Evolutionary conservation across 1,139 yeast genomes (phyloP).

Genomic region (Sugiyamaella castrensis): DNA sequence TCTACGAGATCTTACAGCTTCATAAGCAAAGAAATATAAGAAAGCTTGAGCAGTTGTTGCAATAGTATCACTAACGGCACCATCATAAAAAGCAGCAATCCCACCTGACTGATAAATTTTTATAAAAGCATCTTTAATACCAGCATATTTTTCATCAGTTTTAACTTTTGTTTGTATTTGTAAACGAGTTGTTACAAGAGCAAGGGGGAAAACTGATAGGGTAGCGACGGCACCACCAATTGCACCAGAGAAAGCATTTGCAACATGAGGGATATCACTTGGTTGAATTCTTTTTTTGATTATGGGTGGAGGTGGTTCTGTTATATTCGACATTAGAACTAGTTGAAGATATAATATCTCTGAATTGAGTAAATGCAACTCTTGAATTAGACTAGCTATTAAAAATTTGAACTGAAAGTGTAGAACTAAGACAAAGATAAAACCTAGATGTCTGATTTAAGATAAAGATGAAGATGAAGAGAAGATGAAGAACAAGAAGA

Average conservation of each 20-base stretch:
- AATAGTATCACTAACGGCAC: constrained; percentile 41
- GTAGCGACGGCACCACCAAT: constrained; percentile 77
- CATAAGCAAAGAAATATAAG: constrained; percentile 68
- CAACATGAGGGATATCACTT: constrained; percentile 39
- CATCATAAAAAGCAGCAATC: constrained; percentile 61
- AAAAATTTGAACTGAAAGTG: too few relatives aligned
- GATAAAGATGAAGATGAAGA: too few relatives aligned
- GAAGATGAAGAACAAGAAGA: too few relatives aligned
- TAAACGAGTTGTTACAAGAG: constrained; percentile 66
- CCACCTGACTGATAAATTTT: constrained; percentile 58
- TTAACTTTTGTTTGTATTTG: constrained; percentile 52
- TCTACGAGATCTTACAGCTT: constrained; percentile 80
- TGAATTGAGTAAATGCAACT: too few relatives aligned
- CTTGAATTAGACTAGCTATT: too few relatives aligned
- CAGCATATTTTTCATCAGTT: constrained; percentile 43
- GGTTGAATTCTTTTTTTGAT: constrained; percentile 21
- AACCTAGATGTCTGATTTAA: too few relatives aligned
- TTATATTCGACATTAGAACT: too few relatives aligned
- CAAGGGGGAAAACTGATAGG: constrained; percentile 66
- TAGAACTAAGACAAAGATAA: too few relatives aligned
- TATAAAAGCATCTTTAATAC: constrained; percentile 56
- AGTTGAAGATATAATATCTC: too few relatives aligned
- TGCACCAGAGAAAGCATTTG: constrained; percentile 75
- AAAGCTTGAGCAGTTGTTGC: constrained; percentile 37
- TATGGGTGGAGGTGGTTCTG: background rate